Conservation (phyloP, 768 basidiomycete genomes). For the Lactarius trivialis region DNA sequence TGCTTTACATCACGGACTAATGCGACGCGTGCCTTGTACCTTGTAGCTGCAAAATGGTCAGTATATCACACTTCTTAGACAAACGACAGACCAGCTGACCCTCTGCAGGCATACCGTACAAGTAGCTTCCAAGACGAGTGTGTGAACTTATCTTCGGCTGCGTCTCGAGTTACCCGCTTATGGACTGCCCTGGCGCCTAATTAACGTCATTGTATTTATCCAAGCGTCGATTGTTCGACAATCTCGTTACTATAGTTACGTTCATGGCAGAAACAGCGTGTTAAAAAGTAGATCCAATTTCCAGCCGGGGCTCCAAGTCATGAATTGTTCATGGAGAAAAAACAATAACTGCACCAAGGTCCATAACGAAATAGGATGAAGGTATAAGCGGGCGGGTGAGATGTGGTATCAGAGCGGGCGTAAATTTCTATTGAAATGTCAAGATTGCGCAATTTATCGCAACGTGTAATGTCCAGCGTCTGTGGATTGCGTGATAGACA, state of each 20-base stretch:
- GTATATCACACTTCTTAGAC: conserved; percentile 8
- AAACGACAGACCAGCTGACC: neutral
- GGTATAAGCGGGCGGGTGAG: conserved; percentile 8
- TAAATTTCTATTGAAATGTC: conserved; percentile 6
- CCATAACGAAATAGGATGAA: conserved; percentile 3
- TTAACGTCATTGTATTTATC: neutral
- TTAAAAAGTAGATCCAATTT: neutral
- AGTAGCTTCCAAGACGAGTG: neutral
- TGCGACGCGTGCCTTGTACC: conserved; percentile 1
- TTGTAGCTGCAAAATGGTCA: conserved; percentile 44
- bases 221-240: neutral
- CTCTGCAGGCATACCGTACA: conserved; percentile 21
- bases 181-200: neutral
- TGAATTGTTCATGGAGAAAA: conserved; percentile 6
- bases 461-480: neutral
- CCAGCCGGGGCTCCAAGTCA: neutral
- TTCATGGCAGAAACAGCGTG: neutral
- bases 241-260: neutral
- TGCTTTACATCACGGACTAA: conserved; percentile 5
- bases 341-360: neutral
- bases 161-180: neutral
- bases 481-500: conserved; percentile 7
- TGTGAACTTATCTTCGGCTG: neutral
- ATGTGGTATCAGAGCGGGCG: conserved; percentile 16
- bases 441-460: conserved; percentile 1